Evolutionary conservation across 176 grass and related monocot species (phyloP), one percentile per base, ranked within the genome.

Genomic region (Carex kokanica): DNA sequence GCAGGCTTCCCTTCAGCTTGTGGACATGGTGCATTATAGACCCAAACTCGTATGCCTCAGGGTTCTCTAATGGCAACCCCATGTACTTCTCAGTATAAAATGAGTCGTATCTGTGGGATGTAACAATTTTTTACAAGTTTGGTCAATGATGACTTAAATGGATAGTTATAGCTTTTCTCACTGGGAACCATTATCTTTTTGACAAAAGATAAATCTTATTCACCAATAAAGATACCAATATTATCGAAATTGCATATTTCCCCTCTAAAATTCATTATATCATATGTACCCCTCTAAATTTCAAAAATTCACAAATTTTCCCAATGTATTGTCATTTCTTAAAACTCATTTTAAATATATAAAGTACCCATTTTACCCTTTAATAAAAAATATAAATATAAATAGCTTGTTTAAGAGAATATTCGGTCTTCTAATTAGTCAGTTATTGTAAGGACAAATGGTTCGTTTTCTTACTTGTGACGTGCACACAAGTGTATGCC

Each of bases 51-150:
- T 99, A 99, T 9, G 93, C 93, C 60, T 96, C 91, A 0, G 25
- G 25, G 17, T 96, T 89, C 58, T 93, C 91, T 0, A 65, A 61
- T 34, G 97, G 97, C 83, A 93, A 85, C 0, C 97, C 93, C 91
- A 99, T 81, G 81, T 96, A 99, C 78, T 99, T 99, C 86, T 99
- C 97, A 0, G 97, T 99, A 23, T 99, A 99, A 53, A 96, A 99
- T 52, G 97, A 95, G 64, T 99, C 97, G 6, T 82, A 82, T 52
- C 80, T 82, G 80, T 78, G 73, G 56, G 51, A 78, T 17, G 21
- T 31, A 25, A 56, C 25, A 55, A 78, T 14, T 21, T 55, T 54
- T 55, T 29, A 16, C 6, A 55, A 77, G 73, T 55, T 31, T 31
- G 25, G 43, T 51, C 43, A 74, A 71, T 18, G 45, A 54, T 17